Percentiles rank a stretch among this genome's conserved stretches.
phyloP scores from a whole-genome alignment of 2,329 filamentous ascomycete genomes.

The Calonectria hawksworthii region DNA sequence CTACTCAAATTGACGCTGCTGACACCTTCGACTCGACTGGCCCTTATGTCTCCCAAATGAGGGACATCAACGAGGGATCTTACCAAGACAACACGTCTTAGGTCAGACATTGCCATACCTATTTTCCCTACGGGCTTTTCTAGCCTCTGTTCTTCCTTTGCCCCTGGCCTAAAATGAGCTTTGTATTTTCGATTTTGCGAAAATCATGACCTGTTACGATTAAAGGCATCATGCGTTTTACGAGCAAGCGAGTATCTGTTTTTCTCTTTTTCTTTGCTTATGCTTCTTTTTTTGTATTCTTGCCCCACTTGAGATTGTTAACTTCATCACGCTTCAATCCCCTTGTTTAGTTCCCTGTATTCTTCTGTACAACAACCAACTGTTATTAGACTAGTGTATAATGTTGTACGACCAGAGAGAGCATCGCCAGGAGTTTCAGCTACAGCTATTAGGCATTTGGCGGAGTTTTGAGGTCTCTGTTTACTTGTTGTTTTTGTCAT shows the following conservation, averaged over 20 bases:
- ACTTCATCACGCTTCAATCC: background rate
- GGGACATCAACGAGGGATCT: background rate
- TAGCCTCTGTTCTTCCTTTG: background rate
- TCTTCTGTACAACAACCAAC: background rate
- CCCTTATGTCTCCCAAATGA: background rate
- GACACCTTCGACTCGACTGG: background rate
- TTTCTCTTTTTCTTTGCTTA: background rate
- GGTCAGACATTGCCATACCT: background rate
- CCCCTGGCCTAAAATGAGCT: background rate
- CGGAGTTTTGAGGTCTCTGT: constrained; percentile 3
- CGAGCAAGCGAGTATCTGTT: background rate
- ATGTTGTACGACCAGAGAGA: background rate
- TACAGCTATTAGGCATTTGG: constrained; percentile 4
- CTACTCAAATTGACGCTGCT: background rate
- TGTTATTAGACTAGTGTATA: constrained; percentile 18
- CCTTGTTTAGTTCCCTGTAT: background rate
- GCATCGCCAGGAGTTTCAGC: constrained; percentile 13
- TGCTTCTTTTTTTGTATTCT: background rate
- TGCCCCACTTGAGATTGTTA: background rate
- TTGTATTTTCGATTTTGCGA: constrained; percentile 9
- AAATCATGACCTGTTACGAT: constrained; percentile 9
- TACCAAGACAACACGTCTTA: background rate
- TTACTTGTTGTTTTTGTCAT: background rate
- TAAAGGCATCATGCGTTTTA: constrained; percentile 3
- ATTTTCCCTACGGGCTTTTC: background rate